A percentile compares a stretch with the other conserved stretches of the same genome.
Conservation (phyloP, 2,329 filamentous ascomycete species). For the Aspergillus pseudoviridinutans region DNA sequence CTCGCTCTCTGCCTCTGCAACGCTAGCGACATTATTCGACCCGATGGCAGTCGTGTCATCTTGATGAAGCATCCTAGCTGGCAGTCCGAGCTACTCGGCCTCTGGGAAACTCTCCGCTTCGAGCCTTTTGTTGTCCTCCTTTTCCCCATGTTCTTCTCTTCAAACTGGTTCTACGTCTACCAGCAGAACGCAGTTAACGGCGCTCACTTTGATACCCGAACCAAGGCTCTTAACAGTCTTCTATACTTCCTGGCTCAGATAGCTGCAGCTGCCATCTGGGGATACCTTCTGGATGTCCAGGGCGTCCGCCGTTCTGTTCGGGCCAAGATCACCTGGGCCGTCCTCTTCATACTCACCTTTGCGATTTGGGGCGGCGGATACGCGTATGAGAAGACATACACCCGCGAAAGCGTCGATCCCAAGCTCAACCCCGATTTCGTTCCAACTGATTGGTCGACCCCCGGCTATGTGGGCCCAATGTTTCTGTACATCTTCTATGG, state of each 20-base stretch:
- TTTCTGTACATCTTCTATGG: slow-evolving; percentile 88
- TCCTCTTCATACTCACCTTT: slow-evolving; percentile 66
- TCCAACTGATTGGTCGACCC: slow-evolving; percentile 60
- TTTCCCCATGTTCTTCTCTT: slow-evolving; percentile 76
- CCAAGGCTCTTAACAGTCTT: slow-evolving; percentile 66
- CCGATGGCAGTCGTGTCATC: slow-evolving; percentile 73
- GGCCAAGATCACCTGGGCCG: slow-evolving; percentile 58
- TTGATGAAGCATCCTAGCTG: slow-evolving; percentile 85
- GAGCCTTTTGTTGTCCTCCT: slow-evolving; percentile 69
- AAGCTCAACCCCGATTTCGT: slow-evolving; percentile 10
- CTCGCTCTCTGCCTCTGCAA: slow-evolving; percentile 67
- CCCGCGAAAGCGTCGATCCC: slow-evolving; percentile 34
- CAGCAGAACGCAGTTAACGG: slow-evolving; percentile 70
- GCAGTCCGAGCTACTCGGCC: slow-evolving; percentile 69
- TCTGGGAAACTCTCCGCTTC: slow-evolving; percentile 65
- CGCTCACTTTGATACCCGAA: slow-evolving; percentile 67
- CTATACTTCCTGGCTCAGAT: slow-evolving; percentile 77
- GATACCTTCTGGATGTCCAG: slow-evolving; percentile 62
- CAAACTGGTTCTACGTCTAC: slow-evolving; percentile 75
- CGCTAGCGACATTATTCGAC: slow-evolving; percentile 65
- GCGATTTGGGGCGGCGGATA: slow-evolving; percentile 77
- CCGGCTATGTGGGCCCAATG: slow-evolving; percentile 70
- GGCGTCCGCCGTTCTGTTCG: slow-evolving; percentile 59
- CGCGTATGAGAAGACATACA: slow-evolving; percentile 64
- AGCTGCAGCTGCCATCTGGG: slow-evolving; percentile 66